A percentile compares a stretch with the other conserved stretches of the same genome.
Conservation (phyloP, 331 rosid genomes). For the Saraca asoca region DNA sequence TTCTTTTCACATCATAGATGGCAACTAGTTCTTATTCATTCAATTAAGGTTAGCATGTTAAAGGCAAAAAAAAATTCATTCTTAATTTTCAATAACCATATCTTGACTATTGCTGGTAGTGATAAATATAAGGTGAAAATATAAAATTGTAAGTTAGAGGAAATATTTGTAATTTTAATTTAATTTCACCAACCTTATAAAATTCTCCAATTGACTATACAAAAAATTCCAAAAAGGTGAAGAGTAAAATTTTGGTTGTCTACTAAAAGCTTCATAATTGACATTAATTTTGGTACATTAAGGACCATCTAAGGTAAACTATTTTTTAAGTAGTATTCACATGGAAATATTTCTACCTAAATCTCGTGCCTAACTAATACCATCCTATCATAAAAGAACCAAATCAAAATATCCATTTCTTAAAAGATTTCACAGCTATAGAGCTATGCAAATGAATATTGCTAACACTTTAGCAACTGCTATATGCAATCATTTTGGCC, state of each 20-base stretch:
- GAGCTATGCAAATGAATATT: too few species aligned
- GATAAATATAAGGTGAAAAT: conserved; percentile 4
- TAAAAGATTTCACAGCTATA: too few species aligned
- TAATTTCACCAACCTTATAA: conserved; percentile 60
- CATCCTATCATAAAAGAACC: conserved; percentile 58
- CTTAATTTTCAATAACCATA: conserved; percentile 25
- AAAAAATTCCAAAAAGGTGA: conserved; percentile 91
- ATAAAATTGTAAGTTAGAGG: too few species aligned
- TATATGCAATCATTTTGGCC: too few species aligned
- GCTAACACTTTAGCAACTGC: too few species aligned
- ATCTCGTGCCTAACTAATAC: conserved; percentile 68
- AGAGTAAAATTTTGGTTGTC: conserved; percentile 84
- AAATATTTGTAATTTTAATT: not conserved
- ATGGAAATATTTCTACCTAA: conserved; percentile 72
- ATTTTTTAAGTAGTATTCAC: conserved; percentile 97
- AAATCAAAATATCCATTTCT: too few species aligned
- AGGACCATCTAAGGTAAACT: conserved; percentile 79
- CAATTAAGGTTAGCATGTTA: conserved; percentile 81
- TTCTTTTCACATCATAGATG: conserved; percentile 84
- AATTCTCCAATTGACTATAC: conserved; percentile 89
- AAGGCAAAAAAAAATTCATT: conserved; percentile 23
- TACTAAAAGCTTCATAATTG: conserved; percentile 76
- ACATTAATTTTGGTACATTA: conserved; percentile 95
- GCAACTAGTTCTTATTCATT: conserved; percentile 68
- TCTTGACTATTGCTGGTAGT: conserved; percentile 7